These are phyloP conservation scores for Neonectria hederae DNA, from an alignment of 2,329 filamentous ascomycete genomes.

Conservation along the genomic window DNA sequence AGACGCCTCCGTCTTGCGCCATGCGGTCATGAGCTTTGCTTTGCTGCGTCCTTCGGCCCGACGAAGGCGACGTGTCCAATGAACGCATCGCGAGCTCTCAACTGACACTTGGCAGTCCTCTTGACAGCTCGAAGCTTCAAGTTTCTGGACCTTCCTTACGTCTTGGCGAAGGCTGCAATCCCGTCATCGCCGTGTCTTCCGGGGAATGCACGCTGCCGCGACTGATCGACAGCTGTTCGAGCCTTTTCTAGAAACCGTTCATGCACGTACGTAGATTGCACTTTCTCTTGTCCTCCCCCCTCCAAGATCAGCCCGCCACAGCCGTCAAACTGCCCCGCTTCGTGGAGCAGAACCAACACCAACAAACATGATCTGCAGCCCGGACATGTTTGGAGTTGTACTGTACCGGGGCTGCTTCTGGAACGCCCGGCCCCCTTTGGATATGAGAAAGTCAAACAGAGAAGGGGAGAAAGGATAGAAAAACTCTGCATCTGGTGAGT, in stretches of 20 bases:
- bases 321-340: conserved; percentile 11
- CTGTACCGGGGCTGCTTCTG: background rate
- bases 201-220: background rate
- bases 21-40: background rate
- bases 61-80: no score
- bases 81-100: no score
- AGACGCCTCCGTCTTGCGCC: background rate
- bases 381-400: background rate
- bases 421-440: background rate
- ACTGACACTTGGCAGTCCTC: background rate
- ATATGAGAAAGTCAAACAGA: background rate
- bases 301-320: conserved; percentile 14
- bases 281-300: background rate
- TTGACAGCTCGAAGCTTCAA: background rate
- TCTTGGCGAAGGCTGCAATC: background rate
- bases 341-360: background rate
- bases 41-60: background rate
- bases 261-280: conserved; percentile 9
- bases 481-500: background rate
- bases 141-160: background rate
- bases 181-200: background rate
- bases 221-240: conserved; percentile 3
- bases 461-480: background rate
- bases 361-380: background rate
- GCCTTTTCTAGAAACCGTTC: conserved; percentile 11